phyloP scores from a whole-genome alignment of 495 filamentous ascomycete genomes.

The Penicillium verhagenii region DNA sequence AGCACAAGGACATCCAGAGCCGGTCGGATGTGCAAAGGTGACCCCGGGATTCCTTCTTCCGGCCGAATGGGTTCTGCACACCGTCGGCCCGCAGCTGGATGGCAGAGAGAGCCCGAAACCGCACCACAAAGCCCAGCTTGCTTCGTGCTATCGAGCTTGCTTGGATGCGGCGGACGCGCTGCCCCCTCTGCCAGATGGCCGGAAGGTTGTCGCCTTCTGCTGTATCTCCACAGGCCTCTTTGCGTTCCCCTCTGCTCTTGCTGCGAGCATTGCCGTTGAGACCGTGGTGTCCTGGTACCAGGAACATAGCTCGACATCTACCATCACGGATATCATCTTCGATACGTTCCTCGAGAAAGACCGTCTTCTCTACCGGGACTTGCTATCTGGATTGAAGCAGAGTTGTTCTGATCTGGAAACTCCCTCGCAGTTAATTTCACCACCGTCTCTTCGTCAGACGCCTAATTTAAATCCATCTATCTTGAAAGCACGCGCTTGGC shows the following conservation, averaged over 20 bases:
- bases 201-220: conserved; percentile 25
- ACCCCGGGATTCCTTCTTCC: conserved; percentile 25
- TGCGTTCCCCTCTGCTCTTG: conserved; percentile 21
- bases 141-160: conserved; percentile 19
- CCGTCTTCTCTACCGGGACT: conserved; percentile 11
- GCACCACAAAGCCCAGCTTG: conserved; percentile 9
- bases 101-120: not conserved
- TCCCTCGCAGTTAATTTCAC: not conserved
- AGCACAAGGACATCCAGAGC: conserved; percentile 12
- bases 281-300: conserved; percentile 18
- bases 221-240: conserved; percentile 30
- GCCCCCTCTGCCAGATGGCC: conserved; percentile 10
- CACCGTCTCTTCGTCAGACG: not conserved
- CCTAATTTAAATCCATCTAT: not conserved
- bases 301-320: conserved; percentile 10
- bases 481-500: conserved; percentile 17
- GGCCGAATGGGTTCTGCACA: conserved; percentile 21
- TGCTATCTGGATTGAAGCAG: not conserved
- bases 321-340: conserved; percentile 25
- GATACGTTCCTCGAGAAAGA: conserved; percentile 22
- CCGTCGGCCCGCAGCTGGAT: conserved; percentile 25
- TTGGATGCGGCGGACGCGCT: conserved; percentile 14
- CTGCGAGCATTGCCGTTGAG: conserved; percentile 18
- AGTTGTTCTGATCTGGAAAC: not conserved
- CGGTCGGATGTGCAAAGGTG: conserved; percentile 12